A percentile compares a stretch with the other conserved stretches of the same genome.
Evolutionary conservation across 805 yeast genomes (phyloP).

Genomic region (Jamesozyma lodderae): DNA sequence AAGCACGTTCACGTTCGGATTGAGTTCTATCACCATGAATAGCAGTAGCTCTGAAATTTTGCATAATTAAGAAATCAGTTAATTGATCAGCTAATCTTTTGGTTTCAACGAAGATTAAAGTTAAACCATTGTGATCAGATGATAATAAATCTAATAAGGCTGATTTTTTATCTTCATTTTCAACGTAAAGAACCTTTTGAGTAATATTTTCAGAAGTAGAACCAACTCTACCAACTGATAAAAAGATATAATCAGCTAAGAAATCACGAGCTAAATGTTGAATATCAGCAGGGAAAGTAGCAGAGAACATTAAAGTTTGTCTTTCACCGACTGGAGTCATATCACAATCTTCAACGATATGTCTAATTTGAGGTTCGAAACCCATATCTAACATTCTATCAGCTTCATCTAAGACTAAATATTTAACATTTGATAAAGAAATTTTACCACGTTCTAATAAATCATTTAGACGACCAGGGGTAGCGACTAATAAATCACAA

Average conservation of each 20-base stretch:
- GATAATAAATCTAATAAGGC: slow-evolving; percentile 82
- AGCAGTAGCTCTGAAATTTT: slow-evolving; percentile 93
- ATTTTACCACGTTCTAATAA: slow-evolving; percentile 90
- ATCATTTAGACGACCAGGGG: slow-evolving; percentile 98
- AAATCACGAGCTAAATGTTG: slow-evolving; percentile 96
- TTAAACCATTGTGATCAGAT: slow-evolving; percentile 69
- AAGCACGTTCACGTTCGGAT: slow-evolving; percentile 94
- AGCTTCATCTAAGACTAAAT: slow-evolving; percentile 95
- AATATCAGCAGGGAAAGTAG: slow-evolving; percentile 97
- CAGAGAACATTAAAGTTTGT: slow-evolving; percentile 97
- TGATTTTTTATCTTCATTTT: slow-evolving; percentile 85
- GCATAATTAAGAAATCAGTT: slow-evolving; percentile 82
- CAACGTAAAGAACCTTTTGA: slow-evolving; percentile 86
- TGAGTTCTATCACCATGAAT: slow-evolving; percentile 99
- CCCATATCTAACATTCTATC: slow-evolving; percentile 99
- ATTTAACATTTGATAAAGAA: slow-evolving; percentile 81
- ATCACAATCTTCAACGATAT: slow-evolving; percentile 94
- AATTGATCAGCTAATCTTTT: slow-evolving; percentile 97
- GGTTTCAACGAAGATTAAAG: slow-evolving; percentile 94
- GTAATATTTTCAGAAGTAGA: slow-evolving; percentile 98
- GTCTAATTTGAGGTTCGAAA: slow-evolving; percentile 98
- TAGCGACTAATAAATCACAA: slow-evolving; percentile 92
- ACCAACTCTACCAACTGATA: slow-evolving; percentile 98
- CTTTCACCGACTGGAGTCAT: slow-evolving; percentile 89
- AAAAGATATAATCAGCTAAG: slow-evolving; percentile 88